phyloP scores from a whole-genome alignment of 2,329 filamentous ascomycete genomes.

The Cercospora sp. region DNA sequence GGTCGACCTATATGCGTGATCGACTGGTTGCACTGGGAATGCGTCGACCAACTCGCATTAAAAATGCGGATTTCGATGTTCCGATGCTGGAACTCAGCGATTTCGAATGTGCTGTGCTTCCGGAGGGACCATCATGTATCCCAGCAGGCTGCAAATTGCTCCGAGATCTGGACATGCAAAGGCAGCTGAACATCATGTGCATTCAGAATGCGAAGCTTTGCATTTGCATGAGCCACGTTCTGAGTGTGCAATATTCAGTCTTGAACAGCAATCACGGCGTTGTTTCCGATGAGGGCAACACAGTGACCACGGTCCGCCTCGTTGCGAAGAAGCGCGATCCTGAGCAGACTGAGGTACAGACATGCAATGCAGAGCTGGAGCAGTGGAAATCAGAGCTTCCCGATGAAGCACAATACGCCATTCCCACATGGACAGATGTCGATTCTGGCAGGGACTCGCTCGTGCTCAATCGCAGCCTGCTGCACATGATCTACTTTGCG shows the following conservation, averaged over 20 bases:
- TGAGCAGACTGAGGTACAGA: constrained; percentile 75
- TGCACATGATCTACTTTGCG: constrained; percentile 93
- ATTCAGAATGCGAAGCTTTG: constrained; percentile 89
- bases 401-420: constrained; percentile 66
- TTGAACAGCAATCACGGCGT: constrained; percentile 77
- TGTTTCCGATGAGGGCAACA: constrained; percentile 68
- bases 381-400: constrained; percentile 75
- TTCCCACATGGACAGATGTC: constrained; percentile 56
- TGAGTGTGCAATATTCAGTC: constrained; percentile 89
- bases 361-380: constrained; percentile 75
- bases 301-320: constrained; percentile 76
- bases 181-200: constrained; percentile 80
- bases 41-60: constrained; percentile 87
- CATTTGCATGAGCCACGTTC: constrained; percentile 82
- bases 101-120: constrained; percentile 69
- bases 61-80: constrained; percentile 90
- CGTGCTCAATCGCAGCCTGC: constrained; percentile 71
- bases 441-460: constrained; percentile 61
- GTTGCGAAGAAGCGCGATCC: constrained; percentile 83
- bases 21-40: constrained; percentile 89
- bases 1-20: constrained; percentile 95
- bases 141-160: constrained; percentile 69
- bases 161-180: constrained; percentile 70
- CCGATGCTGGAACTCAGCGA: constrained; percentile 83
- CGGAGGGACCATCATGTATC: constrained; percentile 67